Base-by-base conservation (phyloP, 805 yeast species). In the Geotrichum ghanense region DNA sequence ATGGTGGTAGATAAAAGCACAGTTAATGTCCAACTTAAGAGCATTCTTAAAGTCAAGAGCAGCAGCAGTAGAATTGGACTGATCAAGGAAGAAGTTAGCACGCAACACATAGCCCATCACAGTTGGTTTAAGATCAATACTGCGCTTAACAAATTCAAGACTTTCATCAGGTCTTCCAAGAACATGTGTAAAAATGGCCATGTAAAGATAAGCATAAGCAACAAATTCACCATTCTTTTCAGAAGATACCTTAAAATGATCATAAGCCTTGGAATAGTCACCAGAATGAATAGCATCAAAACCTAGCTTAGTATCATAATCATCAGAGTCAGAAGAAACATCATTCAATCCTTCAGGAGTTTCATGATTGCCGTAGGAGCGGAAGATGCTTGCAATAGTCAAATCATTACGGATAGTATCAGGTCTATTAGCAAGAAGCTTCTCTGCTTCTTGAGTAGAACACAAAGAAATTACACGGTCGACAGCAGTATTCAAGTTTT, bases 1-100 rank as follows among this genome's bases (percentile, higher is more conserved):
- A 69, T 92, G 98, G 72, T 92, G 92, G 71, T 81, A 85, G 54
- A 83, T 76, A 60, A 92, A 95, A 26, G 92, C 79, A 58, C 79
- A 77, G 21, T 75, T 68, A 44, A 90, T 78, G 59, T 85, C 81
- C 51, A 83, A 60, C 50, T 72, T 68, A 50, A 79, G 71, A 19
- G 97, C 97, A 46, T 72, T 68, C 45, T 77, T 76, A 59, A 92
- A 88, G 65, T 81, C 83, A 42, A 68, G 64, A 44, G 70, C 68
- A 44, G 94, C 80, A 51, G 76, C 81, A 17, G 68, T 67, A 48
- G 73, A 70, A 35, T 78, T 73, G 51, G 82, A 80, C 56, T 76
- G 76, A 68, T 92, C 98, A 53, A 95, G 89, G 61, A 75, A 73
- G 55, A 88, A 75, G 58, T 87, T 72, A 41, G 94, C 95, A 63